Evolutionary conservation across 331 rosid species (phyloP).

Genomic region (Pyracantha coccinea): DNA sequence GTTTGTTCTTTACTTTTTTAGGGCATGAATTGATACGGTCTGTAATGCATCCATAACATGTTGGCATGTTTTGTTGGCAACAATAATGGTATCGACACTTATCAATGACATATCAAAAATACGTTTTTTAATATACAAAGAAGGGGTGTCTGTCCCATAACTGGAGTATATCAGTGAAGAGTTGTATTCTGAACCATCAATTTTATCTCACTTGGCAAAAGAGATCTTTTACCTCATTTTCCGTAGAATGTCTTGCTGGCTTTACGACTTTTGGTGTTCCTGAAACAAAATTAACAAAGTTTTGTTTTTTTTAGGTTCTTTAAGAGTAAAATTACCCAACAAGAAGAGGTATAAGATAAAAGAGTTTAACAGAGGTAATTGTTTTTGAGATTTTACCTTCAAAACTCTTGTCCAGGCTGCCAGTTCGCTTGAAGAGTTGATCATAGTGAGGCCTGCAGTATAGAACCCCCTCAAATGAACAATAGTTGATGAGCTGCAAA

Average conservation of each 20-base stretch:
- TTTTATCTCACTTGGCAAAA: neutral
- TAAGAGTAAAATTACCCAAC: no score
- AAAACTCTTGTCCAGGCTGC: conserved; percentile 92
- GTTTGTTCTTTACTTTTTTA: neutral
- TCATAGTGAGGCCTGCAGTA: conserved; percentile 94
- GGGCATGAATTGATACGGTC: neutral
- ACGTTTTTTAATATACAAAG: no score
- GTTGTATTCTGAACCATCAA: no score
- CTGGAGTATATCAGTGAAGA: no score
- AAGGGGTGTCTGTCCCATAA: no score
- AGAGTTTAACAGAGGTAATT: neutral
- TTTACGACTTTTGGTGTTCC: conserved; percentile 81
- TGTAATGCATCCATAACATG: neutral
- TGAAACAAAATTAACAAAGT: conserved; percentile 17
- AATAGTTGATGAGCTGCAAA: conserved; percentile 80
- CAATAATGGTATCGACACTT: neutral
- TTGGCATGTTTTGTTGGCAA: neutral
- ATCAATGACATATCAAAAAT: neutral
- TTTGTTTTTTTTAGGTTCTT: no score
- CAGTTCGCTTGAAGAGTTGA: conserved; percentile 85
- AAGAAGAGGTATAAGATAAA: neutral
- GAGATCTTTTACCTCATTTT: conserved; percentile 42
- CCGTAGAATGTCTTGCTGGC: conserved; percentile 49
- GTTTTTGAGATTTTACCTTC: conserved; percentile 39
- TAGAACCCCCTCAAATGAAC: conserved; percentile 90